These are phyloP conservation scores for Rhodotorula sp. DNA, from an alignment of 1,284 basidiomycete genomes.

Conservation along the genomic window DNA sequence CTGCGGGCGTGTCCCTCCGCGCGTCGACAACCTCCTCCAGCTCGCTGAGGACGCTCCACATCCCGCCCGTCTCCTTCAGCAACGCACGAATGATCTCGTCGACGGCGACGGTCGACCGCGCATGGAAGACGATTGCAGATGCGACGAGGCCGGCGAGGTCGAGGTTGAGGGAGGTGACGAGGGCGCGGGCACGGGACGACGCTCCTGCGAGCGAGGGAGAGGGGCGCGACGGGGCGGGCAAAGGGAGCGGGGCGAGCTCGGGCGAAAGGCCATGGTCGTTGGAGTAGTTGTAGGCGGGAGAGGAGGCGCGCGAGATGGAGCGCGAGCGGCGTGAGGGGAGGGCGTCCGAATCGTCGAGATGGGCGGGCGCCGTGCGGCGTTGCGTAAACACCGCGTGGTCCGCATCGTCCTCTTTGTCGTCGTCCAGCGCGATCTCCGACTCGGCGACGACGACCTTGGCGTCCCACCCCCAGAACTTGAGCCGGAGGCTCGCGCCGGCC, in stretches of 20 bases:
- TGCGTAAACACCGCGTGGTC: background rate
- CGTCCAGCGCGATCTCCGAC: constrained; percentile 2
- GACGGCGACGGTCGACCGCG: constrained; percentile 39
- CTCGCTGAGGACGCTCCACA: constrained; percentile 33
- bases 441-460: constrained; percentile 21
- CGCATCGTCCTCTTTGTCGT: background rate
- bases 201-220: background rate
- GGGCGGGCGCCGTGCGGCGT: background rate
- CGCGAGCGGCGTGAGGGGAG: background rate
- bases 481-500: constrained; percentile 9
- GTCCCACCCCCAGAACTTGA: constrained; percentile 37
- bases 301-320: constrained; percentile 1
- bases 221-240: constrained; percentile 1
- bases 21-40: constrained; percentile 14
- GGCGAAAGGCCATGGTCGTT: constrained; percentile 15
- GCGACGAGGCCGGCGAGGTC: constrained; percentile 42
- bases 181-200: constrained; percentile 11
- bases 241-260: background rate
- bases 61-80: constrained; percentile 25
- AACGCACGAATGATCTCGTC: constrained; percentile 33
- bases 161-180: constrained; percentile 25
- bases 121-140: constrained; percentile 38
- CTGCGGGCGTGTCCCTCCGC: constrained; percentile 8
- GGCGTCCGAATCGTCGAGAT: background rate
- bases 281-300: constrained; percentile 4